Evolutionary conservation across 345 rosid species (phyloP), one percentile per base, ranked within the genome.

Genomic region (Orychophragmus violaceus): DNA sequence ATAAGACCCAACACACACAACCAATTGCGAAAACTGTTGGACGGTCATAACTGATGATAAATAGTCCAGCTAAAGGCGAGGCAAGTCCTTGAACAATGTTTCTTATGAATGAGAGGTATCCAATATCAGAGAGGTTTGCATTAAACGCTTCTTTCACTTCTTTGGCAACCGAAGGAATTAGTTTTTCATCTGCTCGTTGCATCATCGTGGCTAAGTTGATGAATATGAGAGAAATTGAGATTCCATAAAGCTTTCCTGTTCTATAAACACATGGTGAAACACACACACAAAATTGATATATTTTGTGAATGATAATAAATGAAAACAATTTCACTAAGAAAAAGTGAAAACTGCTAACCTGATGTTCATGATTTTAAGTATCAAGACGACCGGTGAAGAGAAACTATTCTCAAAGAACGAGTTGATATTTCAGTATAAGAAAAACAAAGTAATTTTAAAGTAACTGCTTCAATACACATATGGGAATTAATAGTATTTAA

Each of bases 131-230:
- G 5, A 95, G 93, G 1, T 91, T 89, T 0, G 87, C 95, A 50
- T 71, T 80, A 62, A 87, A 92, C 22, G 88, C 88, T 78, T 89
- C 95, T 44, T 95, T 91, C 18, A 91, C 83, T 85, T 85, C 96
- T 81, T 87, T 91, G 69, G 88, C 86, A 62, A 85, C 88, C 14
- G 96, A 65, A 21, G 92, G 95, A 46, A 89, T 87, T 27, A 89
- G 95, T 69, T 85, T 91, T 76, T 91, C 98, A 28, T 91, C 96
- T n/a, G 95, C 95, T 5, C 89, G 82, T 69, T 89, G 89, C 95
- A 91, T 91, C 62, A 89, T 80, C 24, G 96, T 90, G 46, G 96
- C 95, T 81, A 91, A 44, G 76, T 91, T 89, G 67, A 91, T 81
- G 18, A 89, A 82, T 42, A 91, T 60, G 54, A 91, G 84, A 62